Conservation (phyloP, 345 rosid genomes). For the Aquilaria malaccensis region DNA sequence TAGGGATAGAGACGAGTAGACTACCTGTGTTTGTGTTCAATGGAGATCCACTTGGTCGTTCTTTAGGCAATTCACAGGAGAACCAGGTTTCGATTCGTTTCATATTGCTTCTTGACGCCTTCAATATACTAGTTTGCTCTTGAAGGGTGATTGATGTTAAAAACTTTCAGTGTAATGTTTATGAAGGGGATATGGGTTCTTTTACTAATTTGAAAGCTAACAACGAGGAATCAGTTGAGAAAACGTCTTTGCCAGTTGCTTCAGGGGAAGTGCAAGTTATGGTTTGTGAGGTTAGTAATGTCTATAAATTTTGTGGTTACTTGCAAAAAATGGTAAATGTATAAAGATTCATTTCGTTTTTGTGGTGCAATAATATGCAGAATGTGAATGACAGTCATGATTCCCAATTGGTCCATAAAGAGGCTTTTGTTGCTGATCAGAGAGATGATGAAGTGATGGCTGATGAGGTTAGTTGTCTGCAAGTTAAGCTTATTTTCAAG, state of each 20-base stretch:
- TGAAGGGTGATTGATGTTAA: too few relatives aligned
- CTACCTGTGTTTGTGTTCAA: slow-evolving; percentile 34
- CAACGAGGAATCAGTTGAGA: too few relatives aligned
- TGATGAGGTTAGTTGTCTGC: slow-evolving; percentile 12
- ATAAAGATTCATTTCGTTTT: neutral
- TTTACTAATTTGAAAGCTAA: neutral
- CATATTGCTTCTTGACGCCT: neutral
- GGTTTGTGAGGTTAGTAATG: slow-evolving; percentile 2
- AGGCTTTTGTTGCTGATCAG: slow-evolving; percentile 3
- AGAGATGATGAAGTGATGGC: slow-evolving; percentile 3
- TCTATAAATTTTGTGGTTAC: neutral
- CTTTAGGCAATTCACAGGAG: slow-evolving; percentile 10
- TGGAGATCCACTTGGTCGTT: slow-evolving; percentile 29
- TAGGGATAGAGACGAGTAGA: slow-evolving; percentile 45
- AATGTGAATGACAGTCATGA: slow-evolving; percentile 2
- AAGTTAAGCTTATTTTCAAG: neutral
- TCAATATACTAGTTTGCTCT: too few relatives aligned
- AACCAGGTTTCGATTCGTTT: slow-evolving; percentile 14
- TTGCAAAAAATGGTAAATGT: neutral
- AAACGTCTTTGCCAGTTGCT: too few relatives aligned
- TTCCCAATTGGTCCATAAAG: slow-evolving; percentile 9
- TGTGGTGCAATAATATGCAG: slow-evolving; percentile 1
- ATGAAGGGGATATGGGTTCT: neutral
- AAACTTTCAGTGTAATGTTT: neutral
- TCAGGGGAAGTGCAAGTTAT: neutral